Evolutionary conservation across 1,284 basidiomycete genomes (phyloP).

Genomic region (Omphalotus olearius): DNA sequence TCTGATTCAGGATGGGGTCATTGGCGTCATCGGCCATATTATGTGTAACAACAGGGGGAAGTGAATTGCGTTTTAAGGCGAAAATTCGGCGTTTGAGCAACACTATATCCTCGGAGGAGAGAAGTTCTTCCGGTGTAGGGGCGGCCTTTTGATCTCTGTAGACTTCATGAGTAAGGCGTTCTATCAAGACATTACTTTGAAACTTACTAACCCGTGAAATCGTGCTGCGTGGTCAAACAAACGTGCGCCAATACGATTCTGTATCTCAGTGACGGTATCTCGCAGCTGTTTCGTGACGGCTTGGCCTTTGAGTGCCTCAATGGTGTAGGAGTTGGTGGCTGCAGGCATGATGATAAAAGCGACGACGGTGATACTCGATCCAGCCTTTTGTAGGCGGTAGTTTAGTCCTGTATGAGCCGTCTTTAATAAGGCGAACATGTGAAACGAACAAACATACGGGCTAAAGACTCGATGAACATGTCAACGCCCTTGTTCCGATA

Average conservation of each 20-base stretch:
- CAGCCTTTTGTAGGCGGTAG: slow-evolving; percentile 79
- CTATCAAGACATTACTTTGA: background rate
- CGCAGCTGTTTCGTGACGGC: slow-evolving; percentile 95
- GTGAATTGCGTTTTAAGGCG: slow-evolving; percentile 89
- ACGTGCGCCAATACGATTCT: slow-evolving; percentile 86
- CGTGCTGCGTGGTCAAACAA: slow-evolving; percentile 93
- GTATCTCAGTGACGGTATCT: slow-evolving; percentile 94
- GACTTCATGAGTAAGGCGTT: slow-evolving; percentile 9
- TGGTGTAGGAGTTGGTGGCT: slow-evolving; percentile 91
- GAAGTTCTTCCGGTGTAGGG: slow-evolving; percentile 70
- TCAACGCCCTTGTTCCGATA: slow-evolving; percentile 99
- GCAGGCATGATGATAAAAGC: slow-evolving; percentile 99
- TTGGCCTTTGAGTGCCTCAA: slow-evolving; percentile 97
- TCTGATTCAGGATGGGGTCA: slow-evolving; percentile 94
- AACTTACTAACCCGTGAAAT: slow-evolving; percentile 70
- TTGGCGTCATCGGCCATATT: slow-evolving; percentile 94
- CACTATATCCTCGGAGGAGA: slow-evolving; percentile 93
- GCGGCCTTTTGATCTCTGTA: slow-evolving; percentile 71
- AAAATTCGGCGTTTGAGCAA: slow-evolving; percentile 94
- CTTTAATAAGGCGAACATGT: slow-evolving; percentile 3
- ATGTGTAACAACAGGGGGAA: slow-evolving; percentile 93
- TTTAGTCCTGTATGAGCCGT: slow-evolving; percentile 57
- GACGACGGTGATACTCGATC: slow-evolving; percentile 82
- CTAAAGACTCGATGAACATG: slow-evolving; percentile 98
- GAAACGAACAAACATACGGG: slow-evolving; percentile 47